A percentile compares a stretch with the other conserved stretches of the same genome.
These are phyloP conservation scores for Trichophyton schoenleinii DNA, from an alignment of 2,329 filamentous ascomycete species.

Conservation along the genomic window DNA sequence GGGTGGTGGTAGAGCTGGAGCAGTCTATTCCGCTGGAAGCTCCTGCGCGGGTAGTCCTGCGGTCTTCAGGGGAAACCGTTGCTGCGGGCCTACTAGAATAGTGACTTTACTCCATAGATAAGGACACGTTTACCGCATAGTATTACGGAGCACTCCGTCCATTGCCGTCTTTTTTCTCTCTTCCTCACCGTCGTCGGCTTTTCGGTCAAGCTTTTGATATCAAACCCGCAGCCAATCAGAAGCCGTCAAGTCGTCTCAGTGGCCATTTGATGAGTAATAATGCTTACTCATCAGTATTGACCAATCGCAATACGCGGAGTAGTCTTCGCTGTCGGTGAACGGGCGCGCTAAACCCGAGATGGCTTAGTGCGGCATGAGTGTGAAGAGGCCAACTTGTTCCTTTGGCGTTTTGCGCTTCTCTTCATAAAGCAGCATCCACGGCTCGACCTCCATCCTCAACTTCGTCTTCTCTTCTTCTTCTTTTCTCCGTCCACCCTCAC, in stretches of 20 bases:
- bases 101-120: conserved; percentile 9
- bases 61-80: conserved; percentile 69
- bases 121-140: background rate
- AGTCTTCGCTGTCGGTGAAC: conserved; percentile 18
- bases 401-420: conserved; percentile 3
- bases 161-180: background rate
- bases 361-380: conserved; percentile 7
- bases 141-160: background rate
- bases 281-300: conserved; percentile 20
- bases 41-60: conserved; percentile 66
- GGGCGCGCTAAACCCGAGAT: conserved; percentile 6
- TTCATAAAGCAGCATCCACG: background rate
- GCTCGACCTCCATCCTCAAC: conserved; percentile 7
- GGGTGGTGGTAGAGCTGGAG: conserved; percentile 62
- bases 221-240: conserved; percentile 11
- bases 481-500: conserved; percentile 8
- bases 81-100: conserved; percentile 75
- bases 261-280: background rate
- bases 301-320: conserved; percentile 30
- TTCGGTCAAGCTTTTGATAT: background rate
- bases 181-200: background rate
- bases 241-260: background rate
- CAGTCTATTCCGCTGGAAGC: conserved; percentile 65
- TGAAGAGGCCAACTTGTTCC: conserved; percentile 35
- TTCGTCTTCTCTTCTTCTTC: conserved; percentile 15